Base-by-base conservation (phyloP, 768 basidiomycete species). In the Royoungia palumana region DNA sequence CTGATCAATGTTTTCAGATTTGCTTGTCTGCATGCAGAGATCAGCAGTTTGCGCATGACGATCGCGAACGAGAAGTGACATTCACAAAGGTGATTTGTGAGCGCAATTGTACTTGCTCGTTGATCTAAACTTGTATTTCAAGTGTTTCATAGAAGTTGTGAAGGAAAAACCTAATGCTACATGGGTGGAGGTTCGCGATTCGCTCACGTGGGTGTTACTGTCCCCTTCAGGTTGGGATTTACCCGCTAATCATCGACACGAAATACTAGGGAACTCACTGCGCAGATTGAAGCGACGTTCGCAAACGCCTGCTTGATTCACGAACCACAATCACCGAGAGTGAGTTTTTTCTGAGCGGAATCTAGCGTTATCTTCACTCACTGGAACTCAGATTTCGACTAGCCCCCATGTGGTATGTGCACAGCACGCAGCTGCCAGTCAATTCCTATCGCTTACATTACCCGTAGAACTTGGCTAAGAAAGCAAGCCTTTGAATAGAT, bases 11-110 rank as follows among this genome's bases (percentile, higher is more conserved):
- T 19, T 16, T 16, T 6, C 16, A 55, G 54, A 41, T 55, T 25
- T 53, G 44, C 27, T 13, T 56, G n/a, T 56, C 55, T 9, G 52
- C 55, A 13, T 56, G 52, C 35, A 46, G 35, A 10, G 55, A 56
- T 27, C 35, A 27, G 14, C 47, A 56, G 19, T 7, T 41, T 20
- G 51, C 55, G 36, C 34, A 40, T n/a, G 55, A 56, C 25, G 55
- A 56, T 32, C 37, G 40, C 14, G 42, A 21, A 21, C 45, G 36
- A 21, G 16, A 39, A 20, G 13, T 35, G 20, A 51, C 54, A 14
- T 44, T 55, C 10, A 51, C 54, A 14, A 51, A 44, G 50, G 54
- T 55, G 24, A 34, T 35, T 5, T 36, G 14, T n/a, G 37, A 6
- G 13, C 11, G 16, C 13, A 11, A 21, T 36, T 19, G 4, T 14